Base-by-base conservation (phyloP, 371 early-diverging fungal genomes). In the Lichtheimia ramosa region DNA sequence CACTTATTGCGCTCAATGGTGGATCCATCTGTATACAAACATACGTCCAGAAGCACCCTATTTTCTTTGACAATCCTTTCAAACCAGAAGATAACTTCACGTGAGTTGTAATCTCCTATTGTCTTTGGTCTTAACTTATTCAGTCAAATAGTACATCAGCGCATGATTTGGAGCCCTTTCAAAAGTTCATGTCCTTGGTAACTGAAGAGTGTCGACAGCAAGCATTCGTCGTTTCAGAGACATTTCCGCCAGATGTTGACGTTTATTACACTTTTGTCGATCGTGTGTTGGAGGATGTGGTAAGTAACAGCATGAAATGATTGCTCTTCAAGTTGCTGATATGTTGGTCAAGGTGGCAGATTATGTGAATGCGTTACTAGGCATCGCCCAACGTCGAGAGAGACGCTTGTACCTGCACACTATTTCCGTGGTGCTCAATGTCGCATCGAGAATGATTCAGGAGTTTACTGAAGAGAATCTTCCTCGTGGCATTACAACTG, bases 21-120 rank as follows among this genome's bases (percentile, higher is more conserved):
- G 94, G 93, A 12, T 72, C 69, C 43, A 81, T 87, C 6, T 89
- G 89, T 67, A 87, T 91, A 46, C 89, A 91, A 61, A 83, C 90
- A 1, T 94, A 89, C 69, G 84, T 93, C 48, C 90, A 93, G 42
- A 94, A 93, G 64, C 89, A 91, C 59, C 90, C 88, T 27, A 85
- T 94, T 27, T 94, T 94, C 60, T 94, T 87, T 68, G 94, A 93
- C 67, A 89, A 90, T 54, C 81, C 82, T 7, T 83, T 79, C 43
- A 78, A 81, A 51, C 79, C 85, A 14, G 74, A 82, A 49, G 86
- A 83, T 54, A 87, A 85, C 55, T 79, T 81, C 49, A 70, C 68
- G 83, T 83, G 74, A 58, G 72, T 34, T 2, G 10, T 8, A 34
- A 34, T 34, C 0, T 34, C 34, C 10, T 8, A 34, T 34, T 58